A percentile compares a stretch with the other conserved stretches of the same genome.
Conservation (phyloP, 805 yeast species). For the Vanderwaltozyma tropicalis region DNA sequence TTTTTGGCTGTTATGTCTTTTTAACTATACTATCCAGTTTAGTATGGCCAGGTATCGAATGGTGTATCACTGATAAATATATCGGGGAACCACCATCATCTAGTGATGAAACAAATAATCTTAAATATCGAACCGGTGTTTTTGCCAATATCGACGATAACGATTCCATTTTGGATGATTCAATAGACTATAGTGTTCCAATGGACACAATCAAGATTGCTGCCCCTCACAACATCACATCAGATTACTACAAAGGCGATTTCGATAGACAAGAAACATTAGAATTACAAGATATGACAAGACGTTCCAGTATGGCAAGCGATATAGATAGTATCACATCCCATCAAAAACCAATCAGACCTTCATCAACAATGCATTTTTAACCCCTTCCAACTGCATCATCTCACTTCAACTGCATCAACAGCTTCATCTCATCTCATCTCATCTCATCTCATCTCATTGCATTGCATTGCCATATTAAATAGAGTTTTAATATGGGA, state of each 20-base stretch:
- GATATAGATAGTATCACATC: slow-evolving; percentile 1
- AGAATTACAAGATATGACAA: slow-evolving; percentile 17
- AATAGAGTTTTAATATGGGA: no score
- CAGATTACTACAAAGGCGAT: not conserved
- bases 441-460: no score
- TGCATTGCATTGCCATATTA: no score
- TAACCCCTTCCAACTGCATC: slow-evolving; percentile 1
- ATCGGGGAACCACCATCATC: not conserved
- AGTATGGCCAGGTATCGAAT: slow-evolving; percentile 28
- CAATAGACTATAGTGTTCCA: no score
- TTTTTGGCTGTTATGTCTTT: slow-evolving; percentile 15
- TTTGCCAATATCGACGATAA: not conserved
- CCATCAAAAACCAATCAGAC: slow-evolving; percentile 11
- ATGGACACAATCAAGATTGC: not conserved
- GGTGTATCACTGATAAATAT: slow-evolving; percentile 17
- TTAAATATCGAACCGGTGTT: slow-evolving; percentile 1
- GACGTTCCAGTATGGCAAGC: slow-evolving; percentile 12
- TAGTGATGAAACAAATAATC: not conserved
- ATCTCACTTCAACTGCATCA: not conserved
- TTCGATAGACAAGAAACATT: slow-evolving; percentile 6
- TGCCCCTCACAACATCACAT: not conserved
- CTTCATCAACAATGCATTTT: slow-evolving; percentile 21
- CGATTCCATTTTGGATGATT: not conserved
- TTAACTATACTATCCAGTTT: slow-evolving; percentile 16
- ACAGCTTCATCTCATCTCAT: no score